Evolutionary conservation across 768 basidiomycete species (phyloP), one percentile per base, ranked within the genome.

Genomic region (Suillus variegatus): DNA sequence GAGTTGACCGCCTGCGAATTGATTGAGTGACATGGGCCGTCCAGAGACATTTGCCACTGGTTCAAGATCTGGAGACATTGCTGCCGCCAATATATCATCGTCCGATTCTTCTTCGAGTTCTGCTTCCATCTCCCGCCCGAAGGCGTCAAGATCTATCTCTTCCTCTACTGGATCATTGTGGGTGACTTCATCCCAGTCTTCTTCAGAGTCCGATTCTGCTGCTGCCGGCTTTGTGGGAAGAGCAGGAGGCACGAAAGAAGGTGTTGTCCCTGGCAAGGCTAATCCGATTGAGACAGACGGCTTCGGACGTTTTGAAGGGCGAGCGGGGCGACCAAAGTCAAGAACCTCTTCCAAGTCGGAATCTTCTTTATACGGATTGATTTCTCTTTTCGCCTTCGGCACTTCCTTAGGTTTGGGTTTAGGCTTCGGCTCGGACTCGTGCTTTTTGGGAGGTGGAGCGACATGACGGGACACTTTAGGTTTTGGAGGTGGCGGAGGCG

Each of bases 181-280:
- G 25, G 68, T 72, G 0, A 86, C 81, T 52, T 79, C 75, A 64
- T 87, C 85, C 87, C 86, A 88, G 20, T 84, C 85, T 22, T 79
- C 81, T 47, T 86, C 87, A 5, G 83, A 76, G 22, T 82, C 81
- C 4, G 79, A 78, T 2, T 75, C 82, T 6, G 69, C 69, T 9
- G 68, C 69, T 20, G 73, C 72, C 7, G 78, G 75, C 60, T 75
- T 76, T 16, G 76, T 75, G 46, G 49, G 72, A 68, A 70, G 76
- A 18, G 67, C 69, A 35, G 40, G 72, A 43, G 57, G 72, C 68
- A 74, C 12, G 74, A 75, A 18, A 66, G 79, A 61, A 61, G 72
- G 62, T 60, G 79, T 66, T 60, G 70, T 69, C 44, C 71, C 73
- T 9, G 85, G 82, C 6, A 85, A 76, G 14, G 82, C 80, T 36